A percentile compares a stretch with the other conserved stretches of the same genome.
Conservation (phyloP, 805 yeast genomes). For the Ogataea degrootiae region DNA sequence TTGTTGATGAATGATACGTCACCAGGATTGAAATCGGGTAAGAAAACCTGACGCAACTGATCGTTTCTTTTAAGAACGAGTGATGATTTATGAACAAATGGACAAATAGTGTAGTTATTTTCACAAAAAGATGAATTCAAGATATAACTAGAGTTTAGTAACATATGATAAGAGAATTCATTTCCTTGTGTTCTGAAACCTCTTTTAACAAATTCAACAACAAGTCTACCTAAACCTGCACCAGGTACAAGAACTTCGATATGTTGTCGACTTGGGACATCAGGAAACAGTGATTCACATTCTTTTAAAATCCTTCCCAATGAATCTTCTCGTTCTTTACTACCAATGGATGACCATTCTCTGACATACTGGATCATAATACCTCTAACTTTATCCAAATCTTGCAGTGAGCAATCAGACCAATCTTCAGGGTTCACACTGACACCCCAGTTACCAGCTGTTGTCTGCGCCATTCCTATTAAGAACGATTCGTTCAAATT, state of each 20-base stretch:
- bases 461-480: slow-evolving; percentile 35
- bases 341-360: slow-evolving; percentile 60
- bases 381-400: slow-evolving; percentile 53
- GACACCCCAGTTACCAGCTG: slow-evolving; percentile 51
- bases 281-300: slow-evolving; percentile 35
- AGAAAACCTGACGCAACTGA: slow-evolving; percentile 44
- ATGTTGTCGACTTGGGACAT: slow-evolving; percentile 30
- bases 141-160: slow-evolving; percentile 49
- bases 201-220: slow-evolving; percentile 45
- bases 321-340: slow-evolving; percentile 36
- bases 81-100: slow-evolving; percentile 50
- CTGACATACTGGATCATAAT: slow-evolving; percentile 52
- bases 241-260: slow-evolving; percentile 55
- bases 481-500: slow-evolving; percentile 41
- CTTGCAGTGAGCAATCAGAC: slow-evolving; percentile 37
- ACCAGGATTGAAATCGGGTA: slow-evolving; percentile 51
- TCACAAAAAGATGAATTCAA: slow-evolving; percentile 42
- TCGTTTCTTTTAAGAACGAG: slow-evolving; percentile 39
- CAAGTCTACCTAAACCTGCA: slow-evolving; percentile 58
- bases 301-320: slow-evolving; percentile 36
- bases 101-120: slow-evolving; percentile 41
- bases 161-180: slow-evolving; percentile 63
- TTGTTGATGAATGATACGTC: slow-evolving; percentile 31
- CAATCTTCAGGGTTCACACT: slow-evolving; percentile 33
- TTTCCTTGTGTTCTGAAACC: slow-evolving; percentile 67